Evolutionary conservation across 169 alveolate species (phyloP).

Genomic region (Plasmodium vivax): DNA sequence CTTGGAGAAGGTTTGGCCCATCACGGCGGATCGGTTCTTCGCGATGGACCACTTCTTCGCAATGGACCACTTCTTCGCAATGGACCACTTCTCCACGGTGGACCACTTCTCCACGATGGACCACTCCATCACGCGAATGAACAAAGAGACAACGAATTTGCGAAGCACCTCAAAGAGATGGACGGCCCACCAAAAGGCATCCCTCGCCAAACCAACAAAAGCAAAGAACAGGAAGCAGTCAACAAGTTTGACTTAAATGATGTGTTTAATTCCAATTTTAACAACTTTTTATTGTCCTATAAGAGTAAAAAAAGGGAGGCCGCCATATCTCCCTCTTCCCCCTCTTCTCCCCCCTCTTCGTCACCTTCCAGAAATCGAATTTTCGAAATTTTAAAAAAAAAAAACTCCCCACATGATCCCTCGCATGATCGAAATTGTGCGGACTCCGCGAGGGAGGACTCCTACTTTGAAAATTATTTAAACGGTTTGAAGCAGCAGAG

Average conservation of each 20-base stretch:
- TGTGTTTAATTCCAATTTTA: constrained; percentile 17
- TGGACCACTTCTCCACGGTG: no score
- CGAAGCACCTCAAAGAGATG: background rate
- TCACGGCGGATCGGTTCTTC: background rate
- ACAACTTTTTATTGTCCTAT: constrained; percentile 49
- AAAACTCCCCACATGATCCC: background rate
- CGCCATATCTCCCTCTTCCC: background rate
- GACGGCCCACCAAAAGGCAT: background rate
- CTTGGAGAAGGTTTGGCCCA: background rate
- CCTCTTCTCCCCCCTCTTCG: background rate
- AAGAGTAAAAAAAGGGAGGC: constrained; percentile 24
- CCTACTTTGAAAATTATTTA: background rate
- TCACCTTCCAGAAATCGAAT: background rate
- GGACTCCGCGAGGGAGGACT: background rate
- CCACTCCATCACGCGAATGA: background rate
- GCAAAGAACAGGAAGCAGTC: background rate
- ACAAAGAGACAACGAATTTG: background rate
- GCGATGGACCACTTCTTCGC: no score
- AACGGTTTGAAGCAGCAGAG: background rate
- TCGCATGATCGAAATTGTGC: background rate
- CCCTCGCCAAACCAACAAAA: background rate
- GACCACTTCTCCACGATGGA: no score
- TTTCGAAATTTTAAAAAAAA: constrained; percentile 15
- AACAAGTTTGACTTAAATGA: background rate
- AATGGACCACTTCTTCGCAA: no score